A percentile compares a stretch with the other conserved stretches of the same genome.
These are phyloP conservation scores for Alternaria rosae DNA, from an alignment of 2,329 filamentous ascomycete species.

Conservation along the genomic window DNA sequence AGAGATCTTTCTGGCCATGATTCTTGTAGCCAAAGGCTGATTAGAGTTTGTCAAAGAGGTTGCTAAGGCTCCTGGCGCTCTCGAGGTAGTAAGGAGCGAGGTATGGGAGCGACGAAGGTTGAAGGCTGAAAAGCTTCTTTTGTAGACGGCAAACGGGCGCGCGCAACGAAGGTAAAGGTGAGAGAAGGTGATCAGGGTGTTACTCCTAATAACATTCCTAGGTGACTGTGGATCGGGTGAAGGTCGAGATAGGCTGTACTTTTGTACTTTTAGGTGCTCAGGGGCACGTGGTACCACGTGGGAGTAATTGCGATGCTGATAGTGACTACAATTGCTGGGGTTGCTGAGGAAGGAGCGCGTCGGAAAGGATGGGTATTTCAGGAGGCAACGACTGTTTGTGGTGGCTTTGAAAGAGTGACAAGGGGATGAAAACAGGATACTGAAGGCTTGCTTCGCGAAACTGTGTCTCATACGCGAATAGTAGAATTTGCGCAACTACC, in stretches of 20 bases:
- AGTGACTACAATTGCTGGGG: background rate
- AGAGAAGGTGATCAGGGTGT: constrained; percentile 3
- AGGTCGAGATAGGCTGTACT: too few relatives aligned
- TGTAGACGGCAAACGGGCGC: background rate
- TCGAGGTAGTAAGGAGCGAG: background rate
- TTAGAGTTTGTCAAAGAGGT: background rate
- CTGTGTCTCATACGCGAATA: background rate
- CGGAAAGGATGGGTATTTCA: background rate
- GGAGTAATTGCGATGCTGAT: background rate
- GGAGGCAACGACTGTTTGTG: background rate
- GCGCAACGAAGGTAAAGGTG: constrained; percentile 10
- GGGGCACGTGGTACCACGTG: background rate
- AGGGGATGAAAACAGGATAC: background rate
- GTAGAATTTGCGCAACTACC: background rate
- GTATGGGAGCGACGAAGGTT: constrained; percentile 5
- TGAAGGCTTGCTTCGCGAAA: background rate
- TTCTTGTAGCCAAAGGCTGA: background rate
- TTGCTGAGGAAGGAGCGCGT: background rate
- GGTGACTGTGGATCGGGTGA: background rate
- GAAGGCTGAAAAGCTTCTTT: background rate
- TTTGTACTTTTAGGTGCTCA: background rate
- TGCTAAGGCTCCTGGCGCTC: background rate
- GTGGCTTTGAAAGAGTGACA: constrained; percentile 1
- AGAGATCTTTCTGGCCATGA: constrained; percentile 29
- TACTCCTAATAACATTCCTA: background rate